Base-by-base conservation (phyloP, 169 alveolate species). In the Plasmodium falciparum region DNA sequence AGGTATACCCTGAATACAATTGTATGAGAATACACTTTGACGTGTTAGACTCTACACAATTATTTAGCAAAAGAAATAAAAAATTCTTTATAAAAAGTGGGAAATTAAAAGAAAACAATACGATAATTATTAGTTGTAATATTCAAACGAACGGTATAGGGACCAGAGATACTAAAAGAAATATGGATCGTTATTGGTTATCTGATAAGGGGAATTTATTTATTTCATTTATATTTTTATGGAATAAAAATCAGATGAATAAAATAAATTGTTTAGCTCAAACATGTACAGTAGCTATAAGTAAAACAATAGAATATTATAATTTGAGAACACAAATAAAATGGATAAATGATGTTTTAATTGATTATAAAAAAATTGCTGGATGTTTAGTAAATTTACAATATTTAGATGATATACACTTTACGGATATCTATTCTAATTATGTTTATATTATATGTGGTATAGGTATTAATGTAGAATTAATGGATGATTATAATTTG, bases 381-480 rank as follows among this genome's bases (percentile, higher is more conserved):
- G 76, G 74, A 2, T 59, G 92, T 45, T 39, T 85, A 20, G 88
- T 85, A 29, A 50, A 85, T 39, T 45, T 85, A 50, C 45, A 29
- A 47, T 49, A 58, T 22, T 56, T 56, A 56, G 65, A 56, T 56
- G 65, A 56, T 56, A 39, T 39, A 39, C 6, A 39, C 0, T 39
- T 39, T 39, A 39, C 47, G 7, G 47, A 39, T 39, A 39, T 39
- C 6, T 39, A 39, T 39, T 2, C 65, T 56, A 13, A 45, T 4
- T 50, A 78, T 59, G 89, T 66, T 1, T 78, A 76, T 78, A 54
- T 78, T 39, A 78, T 78, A 67, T 29, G 50, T 20, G 89, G 89
- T 2, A 78, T 59, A 50, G 89, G 89, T 4, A 65, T 78, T n/a
- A 78, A 78, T 56, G 22, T 78, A 78, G 39, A 67, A 43, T 59